These are phyloP conservation scores for Elsinoe fawcettii DNA, from an alignment of 2,329 filamentous ascomycete species.

Conservation along the genomic window DNA sequence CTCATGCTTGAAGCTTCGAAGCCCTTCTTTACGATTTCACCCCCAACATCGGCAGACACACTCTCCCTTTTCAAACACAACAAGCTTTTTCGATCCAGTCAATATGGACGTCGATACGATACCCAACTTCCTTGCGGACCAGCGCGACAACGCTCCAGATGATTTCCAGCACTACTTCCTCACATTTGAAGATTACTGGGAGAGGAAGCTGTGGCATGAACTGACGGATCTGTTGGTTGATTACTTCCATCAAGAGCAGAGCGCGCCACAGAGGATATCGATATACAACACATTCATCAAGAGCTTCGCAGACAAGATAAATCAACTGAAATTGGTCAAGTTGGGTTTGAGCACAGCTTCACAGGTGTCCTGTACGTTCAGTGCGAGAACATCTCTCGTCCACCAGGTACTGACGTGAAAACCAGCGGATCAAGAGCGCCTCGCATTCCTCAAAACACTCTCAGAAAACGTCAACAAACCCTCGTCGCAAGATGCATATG, in stretches of 20 bases:
- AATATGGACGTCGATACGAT: slow-evolving; percentile 80
- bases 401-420: slow-evolving; percentile 26
- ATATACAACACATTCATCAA: slow-evolving; percentile 94
- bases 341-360: slow-evolving; percentile 79
- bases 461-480: slow-evolving; percentile 85
- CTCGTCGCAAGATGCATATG: slow-evolving; percentile 88
- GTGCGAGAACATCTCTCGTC: background rate
- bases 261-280: slow-evolving; percentile 72
- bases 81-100: background rate
- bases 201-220: slow-evolving; percentile 98
- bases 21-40: background rate
- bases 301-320: slow-evolving; percentile 97
- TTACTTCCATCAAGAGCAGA: slow-evolving; percentile 78
- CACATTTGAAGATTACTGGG: slow-evolving; percentile 93
- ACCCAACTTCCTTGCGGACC: slow-evolving; percentile 82
- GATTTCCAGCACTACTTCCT: slow-evolving; percentile 83
- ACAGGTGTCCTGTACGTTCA: slow-evolving; percentile 63
- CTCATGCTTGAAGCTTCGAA: slow-evolving; percentile 3
- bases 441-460: slow-evolving; percentile 75
- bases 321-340: slow-evolving; percentile 93
- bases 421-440: slow-evolving; percentile 75
- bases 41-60: background rate
- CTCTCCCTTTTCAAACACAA: background rate
- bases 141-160: slow-evolving; percentile 79
- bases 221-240: slow-evolving; percentile 81